Evolutionary conservation across 2,329 filamentous ascomycete species (phyloP).

Genomic region (Talaromyces atroroseus): DNA sequence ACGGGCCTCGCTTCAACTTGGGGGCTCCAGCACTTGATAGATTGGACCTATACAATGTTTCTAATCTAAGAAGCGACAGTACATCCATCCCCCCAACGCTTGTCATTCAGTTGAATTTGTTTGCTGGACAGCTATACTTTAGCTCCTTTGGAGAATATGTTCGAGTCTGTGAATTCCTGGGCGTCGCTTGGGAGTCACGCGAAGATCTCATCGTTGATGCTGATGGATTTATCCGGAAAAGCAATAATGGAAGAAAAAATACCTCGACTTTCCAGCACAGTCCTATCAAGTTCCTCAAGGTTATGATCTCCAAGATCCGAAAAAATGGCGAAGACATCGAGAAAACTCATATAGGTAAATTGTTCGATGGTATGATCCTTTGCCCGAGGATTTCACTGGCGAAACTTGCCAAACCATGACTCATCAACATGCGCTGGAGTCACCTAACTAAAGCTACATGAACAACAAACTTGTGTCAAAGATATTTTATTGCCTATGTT

Average conservation of each 20-base stretch:
- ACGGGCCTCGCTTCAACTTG: slow-evolving; percentile 43
- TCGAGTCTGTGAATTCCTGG: background rate
- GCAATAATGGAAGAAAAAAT: background rate
- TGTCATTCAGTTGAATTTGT: background rate
- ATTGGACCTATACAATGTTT: slow-evolving; percentile 37
- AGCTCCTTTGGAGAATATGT: background rate
- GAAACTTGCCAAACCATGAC: background rate
- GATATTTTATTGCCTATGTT: too few relatives aligned
- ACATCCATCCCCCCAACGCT: background rate
- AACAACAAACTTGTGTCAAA: too few relatives aligned
- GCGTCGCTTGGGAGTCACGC: background rate
- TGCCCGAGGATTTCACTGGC: background rate
- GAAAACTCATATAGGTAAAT: background rate
- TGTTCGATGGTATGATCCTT: background rate
- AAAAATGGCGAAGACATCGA: background rate
- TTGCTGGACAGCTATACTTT: background rate
- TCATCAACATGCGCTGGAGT: background rate
- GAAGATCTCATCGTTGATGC: background rate
- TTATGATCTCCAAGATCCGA: background rate
- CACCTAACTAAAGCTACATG: too few relatives aligned
- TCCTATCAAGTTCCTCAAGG: background rate
- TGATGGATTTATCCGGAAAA: background rate
- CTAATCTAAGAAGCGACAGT: too few relatives aligned
- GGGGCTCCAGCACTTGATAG: slow-evolving; percentile 39
- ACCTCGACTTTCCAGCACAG: background rate